Evolutionary conservation across 352 stramenopile species (phyloP).

Genomic region (Phytopythium delawarense): DNA sequence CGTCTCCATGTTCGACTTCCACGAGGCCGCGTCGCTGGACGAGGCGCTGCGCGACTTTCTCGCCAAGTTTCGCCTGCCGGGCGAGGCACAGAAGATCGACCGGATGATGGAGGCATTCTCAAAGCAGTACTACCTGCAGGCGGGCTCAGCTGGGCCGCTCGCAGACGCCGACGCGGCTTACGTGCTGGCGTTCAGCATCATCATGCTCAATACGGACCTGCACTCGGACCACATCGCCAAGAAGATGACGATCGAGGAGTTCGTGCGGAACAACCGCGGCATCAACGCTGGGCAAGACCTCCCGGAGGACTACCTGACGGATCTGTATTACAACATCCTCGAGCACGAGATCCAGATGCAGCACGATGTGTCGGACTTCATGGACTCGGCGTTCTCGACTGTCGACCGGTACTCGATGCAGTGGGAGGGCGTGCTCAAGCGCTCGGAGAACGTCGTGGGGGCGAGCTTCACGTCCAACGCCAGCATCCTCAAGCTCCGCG

Average conservation of each 20-base stretch:
- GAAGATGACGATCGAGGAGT: slow-evolving; percentile 88
- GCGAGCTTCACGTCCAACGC: slow-evolving; percentile 85
- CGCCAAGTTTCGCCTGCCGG: slow-evolving; percentile 93
- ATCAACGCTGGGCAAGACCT: slow-evolving; percentile 83
- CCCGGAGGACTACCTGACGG: slow-evolving; percentile 59
- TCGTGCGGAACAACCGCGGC: slow-evolving; percentile 83
- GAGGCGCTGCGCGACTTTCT: slow-evolving; percentile 92
- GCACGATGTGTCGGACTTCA: slow-evolving; percentile 82
- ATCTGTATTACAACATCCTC: slow-evolving; percentile 80
- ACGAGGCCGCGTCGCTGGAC: slow-evolving; percentile 79
- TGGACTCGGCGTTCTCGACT: slow-evolving; percentile 47
- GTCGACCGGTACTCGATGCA: slow-evolving; percentile 86
- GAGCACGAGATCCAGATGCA: slow-evolving; percentile 88
- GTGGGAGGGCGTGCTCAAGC: slow-evolving; percentile 85
- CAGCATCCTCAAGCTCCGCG: slow-evolving; percentile 80
- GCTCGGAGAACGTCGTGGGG: slow-evolving; percentile 82
- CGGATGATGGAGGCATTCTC: slow-evolving; percentile 97
- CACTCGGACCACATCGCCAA: slow-evolving; percentile 91
- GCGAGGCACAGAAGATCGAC: slow-evolving; percentile 98
- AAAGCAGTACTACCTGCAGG: slow-evolving; percentile 87
- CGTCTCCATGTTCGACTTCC: slow-evolving; percentile 95
- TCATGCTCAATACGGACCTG: slow-evolving; percentile 99
- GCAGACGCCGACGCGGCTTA: slow-evolving; percentile 92
- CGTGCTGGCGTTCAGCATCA: slow-evolving; percentile 97
- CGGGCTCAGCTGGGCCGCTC: slow-evolving; percentile 47